Base-by-base conservation (phyloP, 768 basidiomycete genomes). In the Phylloporus scabripes region DNA sequence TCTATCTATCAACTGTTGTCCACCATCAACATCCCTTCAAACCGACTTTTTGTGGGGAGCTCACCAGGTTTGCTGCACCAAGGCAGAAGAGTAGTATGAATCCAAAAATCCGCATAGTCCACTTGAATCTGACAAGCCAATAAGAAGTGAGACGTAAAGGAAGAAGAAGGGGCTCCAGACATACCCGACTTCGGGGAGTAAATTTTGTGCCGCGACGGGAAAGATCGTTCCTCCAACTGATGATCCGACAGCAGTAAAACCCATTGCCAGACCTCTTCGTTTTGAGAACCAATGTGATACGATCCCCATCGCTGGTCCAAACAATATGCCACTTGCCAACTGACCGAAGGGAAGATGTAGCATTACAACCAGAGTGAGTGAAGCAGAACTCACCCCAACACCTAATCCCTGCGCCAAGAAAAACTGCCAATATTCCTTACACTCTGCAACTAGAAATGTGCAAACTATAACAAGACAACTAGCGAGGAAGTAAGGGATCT, bases 381-480 rank as follows among this genome's bases (percentile, higher is more conserved):
- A 31, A n/a, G 8, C 3, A 0, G n/a, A 3, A 68, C 82, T 53
- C 52, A 85, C 80, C 21, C 88, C 87, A 12, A 81, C 64, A 0
- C 75, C 76, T 29, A 89, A 56, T 0, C 87, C 87, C 61, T 90
- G 88, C 50, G 78, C 87, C 1, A 91, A 73, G 17, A 90, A 56
- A 56, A 89, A 85, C 7, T 90, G 85, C 88, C 87, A 90, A 58
- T 82, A 90, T 49, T 74, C 53, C 8, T 69, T 83, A 60, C 88
- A 91, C 67, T 89, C 72, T 1, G 84, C 84, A 7, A 76, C 69
- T 18, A 90, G 70, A 58, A 89, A 80, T 0, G 81, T 83, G 32
- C 78, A 73, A 0, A 63, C 54, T 2, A 90, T 66, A 4, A 87
- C 62, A 14, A 81, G 43, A 15, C 66, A 68, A 42, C 80, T 81